Evolutionary conservation across 768 basidiomycete genomes (phyloP).

Genomic region (Paxillus involutus): DNA sequence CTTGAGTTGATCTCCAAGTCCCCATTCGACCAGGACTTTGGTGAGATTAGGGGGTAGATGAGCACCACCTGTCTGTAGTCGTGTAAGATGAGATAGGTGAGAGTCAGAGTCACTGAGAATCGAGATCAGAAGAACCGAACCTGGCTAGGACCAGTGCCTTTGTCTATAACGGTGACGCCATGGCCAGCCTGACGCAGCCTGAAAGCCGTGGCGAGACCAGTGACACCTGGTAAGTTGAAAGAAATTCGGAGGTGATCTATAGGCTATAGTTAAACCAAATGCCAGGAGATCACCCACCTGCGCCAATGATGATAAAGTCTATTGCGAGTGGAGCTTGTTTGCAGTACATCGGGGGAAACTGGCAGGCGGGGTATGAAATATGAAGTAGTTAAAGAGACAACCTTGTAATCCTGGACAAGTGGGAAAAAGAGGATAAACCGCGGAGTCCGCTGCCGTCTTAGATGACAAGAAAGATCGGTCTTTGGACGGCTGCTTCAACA

Average conservation of each 20-base stretch:
- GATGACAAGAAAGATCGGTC: conserved; percentile 9
- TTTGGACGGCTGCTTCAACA: conserved; percentile 15
- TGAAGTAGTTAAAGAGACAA: not conserved
- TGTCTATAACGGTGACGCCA: conserved; percentile 56
- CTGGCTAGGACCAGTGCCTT: conserved; percentile 42
- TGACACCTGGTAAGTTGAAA: conserved; percentile 32
- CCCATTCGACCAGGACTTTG: conserved; percentile 57
- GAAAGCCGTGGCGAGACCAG: conserved; percentile 60
- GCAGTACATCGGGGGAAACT: conserved; percentile 13
- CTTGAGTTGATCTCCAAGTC: conserved; percentile 43
- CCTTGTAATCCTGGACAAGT: not conserved
- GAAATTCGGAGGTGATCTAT: not conserved
- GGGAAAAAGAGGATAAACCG: not conserved
- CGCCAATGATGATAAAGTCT: conserved; percentile 33
- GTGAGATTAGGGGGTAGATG: conserved; percentile 63
- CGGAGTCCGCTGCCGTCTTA: not conserved
- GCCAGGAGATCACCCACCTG: conserved; percentile 18
- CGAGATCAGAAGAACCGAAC: conserved; percentile 21
- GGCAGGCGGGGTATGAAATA: not conserved
- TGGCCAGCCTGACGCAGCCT: conserved; percentile 60
- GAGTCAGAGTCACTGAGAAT: not conserved
- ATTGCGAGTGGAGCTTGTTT: conserved; percentile 25
- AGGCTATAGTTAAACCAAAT: not conserved
- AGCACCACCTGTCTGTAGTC: conserved; percentile 38
- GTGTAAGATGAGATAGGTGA: not conserved